Base-by-base conservation (phyloP, 345 rosid species). In the Syzygium oleosum region DNA sequence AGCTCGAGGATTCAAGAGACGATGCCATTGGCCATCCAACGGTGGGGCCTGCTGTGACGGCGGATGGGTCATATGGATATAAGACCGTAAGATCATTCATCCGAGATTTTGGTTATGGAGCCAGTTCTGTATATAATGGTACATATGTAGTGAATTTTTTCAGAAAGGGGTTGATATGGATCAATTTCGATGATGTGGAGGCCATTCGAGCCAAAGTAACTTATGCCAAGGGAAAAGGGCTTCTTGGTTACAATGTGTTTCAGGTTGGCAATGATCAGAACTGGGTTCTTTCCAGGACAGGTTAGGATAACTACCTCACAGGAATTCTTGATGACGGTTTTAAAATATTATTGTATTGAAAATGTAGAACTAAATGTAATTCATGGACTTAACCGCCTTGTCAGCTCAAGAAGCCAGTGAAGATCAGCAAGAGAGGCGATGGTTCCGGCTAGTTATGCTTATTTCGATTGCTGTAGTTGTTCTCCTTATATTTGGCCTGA, bases 131-230 rank as follows among this genome's bases (percentile, higher is more conserved):
- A 27, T 94, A 92, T 84, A 92, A 93, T 88, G 27, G 88, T 41
- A 88, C 92, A 9, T 91, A 89, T 51, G 92, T 84, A 5, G 89
- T 87, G 59, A 91, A 90, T 86, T 79, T 78, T 63, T 91, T 55
- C 87, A 52, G 43, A 3, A 19, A 51, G 46, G 89, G 90, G 34
- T 63, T 77, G 14, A 23, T 2, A 54, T 94, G 96, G 96, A 86
- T 94, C 59, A 91, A 88, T 88, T 94, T 90, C 56, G 94, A 92
- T 55, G 94, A 89, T 79, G 92, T 86, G 22, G 92, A 91, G 54
- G 89, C 89, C 31, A 63, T 94, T 31, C 87, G 55, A 86, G 65
- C 87, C 27, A 93, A 93, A 87, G 88, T 93, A 86, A 84, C 88
- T 21, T 93, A 93, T 85, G 93, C 92, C 51, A 89, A 78, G 91